A percentile compares a stretch with the other conserved stretches of the same genome.
Conservation (phyloP, 2,329 filamentous ascomycete genomes). For the Curvularia hawaiiensis region DNA sequence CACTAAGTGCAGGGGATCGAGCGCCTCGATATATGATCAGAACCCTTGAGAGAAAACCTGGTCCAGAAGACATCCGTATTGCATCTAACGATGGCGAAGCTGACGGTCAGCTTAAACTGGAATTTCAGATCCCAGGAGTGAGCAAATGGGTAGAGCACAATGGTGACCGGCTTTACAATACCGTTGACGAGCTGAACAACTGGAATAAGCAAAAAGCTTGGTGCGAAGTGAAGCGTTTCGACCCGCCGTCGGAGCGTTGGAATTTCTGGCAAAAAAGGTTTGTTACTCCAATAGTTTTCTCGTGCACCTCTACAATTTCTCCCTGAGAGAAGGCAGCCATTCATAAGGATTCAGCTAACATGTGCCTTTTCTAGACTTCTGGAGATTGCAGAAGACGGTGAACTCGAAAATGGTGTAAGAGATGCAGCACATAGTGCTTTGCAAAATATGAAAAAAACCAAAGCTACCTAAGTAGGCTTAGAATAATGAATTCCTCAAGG, state of each 20-base stretch:
- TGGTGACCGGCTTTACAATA: background rate
- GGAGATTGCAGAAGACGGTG: background rate
- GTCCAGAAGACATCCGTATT: background rate
- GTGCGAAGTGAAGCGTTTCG: background rate
- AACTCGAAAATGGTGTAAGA: background rate
- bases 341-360: background rate
- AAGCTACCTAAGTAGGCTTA: background rate
- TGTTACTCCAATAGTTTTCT: background rate
- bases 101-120: background rate
- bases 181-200: background rate
- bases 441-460: background rate
- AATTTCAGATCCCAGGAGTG: background rate
- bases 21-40: background rate
- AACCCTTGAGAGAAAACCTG: background rate
- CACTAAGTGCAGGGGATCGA: background rate
- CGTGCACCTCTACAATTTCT: background rate
- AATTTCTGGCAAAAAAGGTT: background rate
- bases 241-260: background rate
- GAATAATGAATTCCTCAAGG: background rate
- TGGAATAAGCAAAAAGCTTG: background rate
- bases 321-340: background rate
- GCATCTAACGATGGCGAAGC: background rate
- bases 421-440: background rate
- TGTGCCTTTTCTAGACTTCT: background rate
- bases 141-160: background rate